phyloP scores from a whole-genome alignment of 352 stramenopile species.

The Pythium myriotylum region DNA sequence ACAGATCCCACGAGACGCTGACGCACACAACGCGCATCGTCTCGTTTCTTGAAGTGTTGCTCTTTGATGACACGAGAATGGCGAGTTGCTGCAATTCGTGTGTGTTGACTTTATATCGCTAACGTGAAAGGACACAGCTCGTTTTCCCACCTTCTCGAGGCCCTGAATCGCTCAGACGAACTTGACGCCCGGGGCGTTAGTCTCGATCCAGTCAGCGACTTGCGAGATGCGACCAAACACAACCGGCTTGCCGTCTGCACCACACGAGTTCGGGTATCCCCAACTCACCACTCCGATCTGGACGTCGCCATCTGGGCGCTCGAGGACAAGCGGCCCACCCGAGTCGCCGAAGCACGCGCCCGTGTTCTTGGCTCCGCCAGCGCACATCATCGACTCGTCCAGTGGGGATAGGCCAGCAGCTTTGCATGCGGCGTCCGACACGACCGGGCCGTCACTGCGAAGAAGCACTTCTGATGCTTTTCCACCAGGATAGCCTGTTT shows the following conservation, averaged over 20 bases:
- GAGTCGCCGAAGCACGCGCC: slow-evolving; percentile 53
- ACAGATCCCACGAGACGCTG: too few relatives aligned
- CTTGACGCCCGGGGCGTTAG: slow-evolving; percentile 14
- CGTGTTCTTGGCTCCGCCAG: slow-evolving; percentile 32
- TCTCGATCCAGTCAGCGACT: slow-evolving; percentile 45
- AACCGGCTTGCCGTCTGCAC: slow-evolving; percentile 44
- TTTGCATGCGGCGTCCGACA: slow-evolving; percentile 15
- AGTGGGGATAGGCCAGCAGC: slow-evolving; percentile 5
- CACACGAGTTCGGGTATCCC: slow-evolving; percentile 46
- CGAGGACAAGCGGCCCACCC: slow-evolving; percentile 46
- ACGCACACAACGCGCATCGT: too few relatives aligned
- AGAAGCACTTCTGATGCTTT: slow-evolving; percentile 9
- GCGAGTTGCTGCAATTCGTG: too few relatives aligned
- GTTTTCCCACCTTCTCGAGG: too few relatives aligned
- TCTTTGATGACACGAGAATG: too few relatives aligned
- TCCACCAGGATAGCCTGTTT: slow-evolving; percentile 1
- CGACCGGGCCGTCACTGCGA: slow-evolving; percentile 8
- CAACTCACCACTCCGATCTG: slow-evolving; percentile 64
- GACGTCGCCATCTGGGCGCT: slow-evolving; percentile 30
- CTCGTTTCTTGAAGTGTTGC: too few relatives aligned
- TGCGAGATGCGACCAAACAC: slow-evolving; percentile 53
- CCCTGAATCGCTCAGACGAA: neutral
- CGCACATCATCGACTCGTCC: slow-evolving; percentile 50
- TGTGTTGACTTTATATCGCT: too few relatives aligned
- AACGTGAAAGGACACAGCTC: too few relatives aligned